Evolutionary conservation across 108 stramenopile genomes (phyloP).

Genomic region (Stephanodiscus triporus): DNA sequence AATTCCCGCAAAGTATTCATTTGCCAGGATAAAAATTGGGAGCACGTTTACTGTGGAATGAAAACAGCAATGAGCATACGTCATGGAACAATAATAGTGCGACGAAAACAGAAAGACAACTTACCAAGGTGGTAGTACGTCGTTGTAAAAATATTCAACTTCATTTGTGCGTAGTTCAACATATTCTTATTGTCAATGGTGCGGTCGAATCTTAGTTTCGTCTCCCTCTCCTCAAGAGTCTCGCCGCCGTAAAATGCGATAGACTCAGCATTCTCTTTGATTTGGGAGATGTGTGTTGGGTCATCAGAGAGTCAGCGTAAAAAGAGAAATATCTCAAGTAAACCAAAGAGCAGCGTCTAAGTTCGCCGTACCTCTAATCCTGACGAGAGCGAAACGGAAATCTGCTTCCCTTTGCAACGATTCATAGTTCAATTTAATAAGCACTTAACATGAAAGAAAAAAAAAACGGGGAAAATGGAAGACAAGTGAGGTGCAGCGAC

Average conservation of each 20-base stretch:
- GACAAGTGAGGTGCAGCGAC: not conserved
- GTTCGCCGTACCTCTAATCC: slow-evolving; percentile 37
- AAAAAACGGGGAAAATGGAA: not conserved
- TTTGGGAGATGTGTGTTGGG: not conserved
- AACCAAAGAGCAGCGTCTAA: not conserved
- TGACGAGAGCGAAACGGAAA: slow-evolving; percentile 74
- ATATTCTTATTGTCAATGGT: slow-evolving; percentile 61
- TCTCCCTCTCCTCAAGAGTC: slow-evolving; percentile 55
- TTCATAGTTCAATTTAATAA: slow-evolving; percentile 69
- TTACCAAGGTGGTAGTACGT: slow-evolving; percentile 62
- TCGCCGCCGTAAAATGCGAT: slow-evolving; percentile 82
- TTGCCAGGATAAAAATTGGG: slow-evolving; percentile 70
- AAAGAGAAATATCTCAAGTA: not conserved
- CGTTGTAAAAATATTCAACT: slow-evolving; percentile 75
- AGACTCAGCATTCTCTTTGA: slow-evolving; percentile 71
- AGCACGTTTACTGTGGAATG: slow-evolving; percentile 64
- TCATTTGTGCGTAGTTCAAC: slow-evolving; percentile 61
- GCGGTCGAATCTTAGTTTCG: slow-evolving; percentile 44
- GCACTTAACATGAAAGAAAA: not conserved
- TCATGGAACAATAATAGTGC: no score
- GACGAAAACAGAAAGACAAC: no score
- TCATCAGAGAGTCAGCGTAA: not conserved
- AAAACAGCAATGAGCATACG: no score
- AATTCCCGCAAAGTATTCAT: slow-evolving; percentile 67
- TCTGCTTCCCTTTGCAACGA: slow-evolving; percentile 67